These are phyloP conservation scores for Camellia sinensis DNA, from an alignment of 148 eudicot species.

Conservation along the genomic window DNA sequence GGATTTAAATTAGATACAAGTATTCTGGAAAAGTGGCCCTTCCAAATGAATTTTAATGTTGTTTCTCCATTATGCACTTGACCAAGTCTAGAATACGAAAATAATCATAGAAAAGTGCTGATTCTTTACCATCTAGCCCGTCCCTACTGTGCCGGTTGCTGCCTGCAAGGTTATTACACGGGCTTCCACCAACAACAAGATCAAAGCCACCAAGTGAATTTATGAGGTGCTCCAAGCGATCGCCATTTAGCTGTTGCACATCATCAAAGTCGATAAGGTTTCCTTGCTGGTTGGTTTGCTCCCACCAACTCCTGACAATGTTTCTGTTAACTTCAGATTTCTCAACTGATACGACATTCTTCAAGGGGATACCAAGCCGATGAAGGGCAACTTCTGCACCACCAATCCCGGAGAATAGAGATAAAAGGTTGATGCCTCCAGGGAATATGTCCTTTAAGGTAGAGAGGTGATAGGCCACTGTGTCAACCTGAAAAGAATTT, in stretches of 20 bases:
- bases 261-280: conserved; percentile 52
- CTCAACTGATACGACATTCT: conserved; percentile 71
- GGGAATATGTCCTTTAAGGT: conserved; percentile 66
- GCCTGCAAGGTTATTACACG: conserved; percentile 86
- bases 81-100: conserved; percentile 63
- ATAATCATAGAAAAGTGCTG: conserved; percentile 70
- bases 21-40: not conserved
- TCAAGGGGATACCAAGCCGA: conserved; percentile 65
- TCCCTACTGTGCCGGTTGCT: conserved; percentile 76
- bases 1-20: not conserved
- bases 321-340: conserved; percentile 68
- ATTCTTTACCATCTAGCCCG: conserved; percentile 80
- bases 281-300: conserved; percentile 81
- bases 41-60: not conserved
- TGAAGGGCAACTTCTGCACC: conserved; percentile 94
- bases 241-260: conserved; percentile 45
- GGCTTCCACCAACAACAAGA: conserved; percentile 81
- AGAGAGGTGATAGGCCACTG: conserved; percentile 88
- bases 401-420: conserved; percentile 89
- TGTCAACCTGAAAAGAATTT: conserved; percentile 61
- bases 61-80: conserved; percentile 36
- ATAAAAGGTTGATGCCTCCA: conserved; percentile 59
- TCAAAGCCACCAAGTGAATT: conserved; percentile 63
- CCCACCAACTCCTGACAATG: conserved; percentile 80
- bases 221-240: conserved; percentile 42